A percentile compares a stretch with the other conserved stretches of the same genome.
These are phyloP conservation scores for Musa troglodytarum DNA, from an alignment of 176 grass and related monocot species.

Conservation along the genomic window DNA sequence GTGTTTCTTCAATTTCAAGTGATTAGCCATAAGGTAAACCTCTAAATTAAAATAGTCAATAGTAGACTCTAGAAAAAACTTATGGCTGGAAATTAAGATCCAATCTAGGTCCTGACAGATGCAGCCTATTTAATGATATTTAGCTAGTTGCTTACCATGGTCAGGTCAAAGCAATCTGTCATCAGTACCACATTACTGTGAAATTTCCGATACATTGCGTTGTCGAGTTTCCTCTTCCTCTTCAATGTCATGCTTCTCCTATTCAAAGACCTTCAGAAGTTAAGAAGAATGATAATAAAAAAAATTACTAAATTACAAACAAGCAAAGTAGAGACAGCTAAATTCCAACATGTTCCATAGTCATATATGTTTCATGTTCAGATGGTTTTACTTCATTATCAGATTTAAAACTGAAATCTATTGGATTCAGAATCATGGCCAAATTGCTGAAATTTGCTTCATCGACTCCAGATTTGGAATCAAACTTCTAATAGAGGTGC, in stretches of 20 bases:
- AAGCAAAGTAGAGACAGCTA: background rate
- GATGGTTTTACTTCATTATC: background rate
- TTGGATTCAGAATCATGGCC: background rate
- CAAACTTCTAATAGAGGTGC: background rate
- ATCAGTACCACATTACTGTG: background rate
- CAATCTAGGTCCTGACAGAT: background rate
- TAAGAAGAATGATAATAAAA: background rate
- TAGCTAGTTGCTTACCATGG: background rate
- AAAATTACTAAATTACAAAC: background rate
- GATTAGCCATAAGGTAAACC: too few relatives aligned
- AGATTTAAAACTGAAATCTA: background rate
- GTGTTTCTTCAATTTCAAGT: too few relatives aligned
- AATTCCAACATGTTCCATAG: background rate
- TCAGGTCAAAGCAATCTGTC: background rate
- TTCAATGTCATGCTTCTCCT: background rate
- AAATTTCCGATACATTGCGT: background rate
- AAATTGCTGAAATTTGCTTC: background rate
- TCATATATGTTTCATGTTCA: background rate
- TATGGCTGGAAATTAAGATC: background rate
- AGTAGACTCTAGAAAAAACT: background rate
- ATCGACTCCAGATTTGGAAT: background rate
- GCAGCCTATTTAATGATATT: background rate
- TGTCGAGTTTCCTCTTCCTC: background rate
- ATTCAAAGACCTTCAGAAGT: background rate
- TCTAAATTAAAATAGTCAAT: background rate